Percentiles rank a stretch among this genome's conserved stretches.
Evolutionary conservation across 441 rosid species (phyloP).

Genomic region (Syzygium syzygioides): DNA sequence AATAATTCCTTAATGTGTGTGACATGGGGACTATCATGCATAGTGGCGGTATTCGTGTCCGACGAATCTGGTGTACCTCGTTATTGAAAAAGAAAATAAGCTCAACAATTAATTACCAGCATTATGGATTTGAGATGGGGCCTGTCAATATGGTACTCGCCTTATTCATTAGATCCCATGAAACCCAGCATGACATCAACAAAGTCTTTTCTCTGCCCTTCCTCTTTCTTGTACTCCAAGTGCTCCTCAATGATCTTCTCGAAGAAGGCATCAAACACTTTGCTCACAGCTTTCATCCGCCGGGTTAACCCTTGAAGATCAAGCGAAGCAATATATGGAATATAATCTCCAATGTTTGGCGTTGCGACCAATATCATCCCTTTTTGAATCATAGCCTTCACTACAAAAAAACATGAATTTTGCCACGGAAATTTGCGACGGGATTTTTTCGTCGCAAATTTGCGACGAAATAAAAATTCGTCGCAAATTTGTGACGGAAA

Average conservation of each 20-base stretch:
- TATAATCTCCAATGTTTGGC: conserved; percentile 32
- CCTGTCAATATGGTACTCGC: conserved; percentile 18
- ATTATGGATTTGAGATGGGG: conserved; percentile 30
- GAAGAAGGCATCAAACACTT: conserved; percentile 25
- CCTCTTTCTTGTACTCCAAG: conserved; percentile 4
- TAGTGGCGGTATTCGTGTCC: neutral
- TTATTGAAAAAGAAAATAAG: neutral
- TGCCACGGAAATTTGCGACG: too few species aligned
- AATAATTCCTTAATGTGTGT: neutral
- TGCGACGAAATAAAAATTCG: too few species aligned
- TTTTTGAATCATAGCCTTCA: conserved; percentile 23
- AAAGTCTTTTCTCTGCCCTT: conserved; percentile 25
- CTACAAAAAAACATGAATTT: too few species aligned
- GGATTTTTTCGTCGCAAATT: too few species aligned
- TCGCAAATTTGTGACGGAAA: too few species aligned
- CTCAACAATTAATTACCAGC: conserved; percentile 15
- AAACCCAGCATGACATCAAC: conserved; percentile 33
- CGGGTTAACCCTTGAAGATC: conserved; percentile 35
- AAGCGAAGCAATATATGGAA: conserved; percentile 25
- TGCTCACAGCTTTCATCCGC: conserved; percentile 21
- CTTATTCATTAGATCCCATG: conserved; percentile 26
- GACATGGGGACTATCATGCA: neutral
- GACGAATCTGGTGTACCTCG: neutral
- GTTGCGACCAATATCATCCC: conserved; percentile 5
- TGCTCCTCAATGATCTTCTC: conserved; percentile 37